Evolutionary conservation across 2,329 filamentous ascomycete species (phyloP).

Genomic region (Fusarium paranaense): DNA sequence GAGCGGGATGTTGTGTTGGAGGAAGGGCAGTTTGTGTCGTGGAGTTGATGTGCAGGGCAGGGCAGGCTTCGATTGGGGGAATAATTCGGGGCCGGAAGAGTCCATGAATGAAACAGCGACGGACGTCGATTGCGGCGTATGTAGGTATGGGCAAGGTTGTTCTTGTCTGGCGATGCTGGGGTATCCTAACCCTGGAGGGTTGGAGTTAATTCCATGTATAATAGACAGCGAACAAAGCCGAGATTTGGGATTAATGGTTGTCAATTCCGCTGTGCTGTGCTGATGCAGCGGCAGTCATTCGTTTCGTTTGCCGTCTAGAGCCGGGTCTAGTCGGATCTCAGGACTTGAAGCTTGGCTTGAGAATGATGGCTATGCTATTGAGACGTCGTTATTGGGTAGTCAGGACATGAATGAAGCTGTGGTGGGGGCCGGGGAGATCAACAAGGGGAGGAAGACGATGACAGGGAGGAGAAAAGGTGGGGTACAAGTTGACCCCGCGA

Average conservation of each 20-base stretch:
- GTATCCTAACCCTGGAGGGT: constrained; percentile 2
- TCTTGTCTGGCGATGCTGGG: background rate
- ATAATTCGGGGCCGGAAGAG: constrained; percentile 1
- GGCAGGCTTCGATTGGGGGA: constrained; percentile 4
- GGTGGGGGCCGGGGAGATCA: background rate
- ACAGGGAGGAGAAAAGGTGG: background rate
- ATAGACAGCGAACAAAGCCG: background rate
- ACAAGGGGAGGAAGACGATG: background rate
- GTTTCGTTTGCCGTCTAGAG: background rate
- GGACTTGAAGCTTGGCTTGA: background rate
- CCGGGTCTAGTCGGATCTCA: background rate
- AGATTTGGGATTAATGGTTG: background rate
- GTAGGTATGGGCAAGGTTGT: background rate
- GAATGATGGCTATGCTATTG: background rate
- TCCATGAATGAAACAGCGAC: constrained; percentile 1
- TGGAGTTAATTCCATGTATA: background rate
- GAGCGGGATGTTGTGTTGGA: constrained; percentile 45
- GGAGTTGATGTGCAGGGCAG: constrained; percentile 15
- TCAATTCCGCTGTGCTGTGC: background rate
- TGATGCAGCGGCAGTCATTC: background rate
- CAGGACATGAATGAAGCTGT: background rate
- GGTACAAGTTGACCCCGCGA: background rate
- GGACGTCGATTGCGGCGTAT: background rate
- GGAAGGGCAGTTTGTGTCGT: constrained; percentile 23
- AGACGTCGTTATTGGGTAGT: background rate